phyloP scores from a whole-genome alignment of 2,329 filamentous ascomycete species.

The Aspergillus sclerotialis region DNA sequence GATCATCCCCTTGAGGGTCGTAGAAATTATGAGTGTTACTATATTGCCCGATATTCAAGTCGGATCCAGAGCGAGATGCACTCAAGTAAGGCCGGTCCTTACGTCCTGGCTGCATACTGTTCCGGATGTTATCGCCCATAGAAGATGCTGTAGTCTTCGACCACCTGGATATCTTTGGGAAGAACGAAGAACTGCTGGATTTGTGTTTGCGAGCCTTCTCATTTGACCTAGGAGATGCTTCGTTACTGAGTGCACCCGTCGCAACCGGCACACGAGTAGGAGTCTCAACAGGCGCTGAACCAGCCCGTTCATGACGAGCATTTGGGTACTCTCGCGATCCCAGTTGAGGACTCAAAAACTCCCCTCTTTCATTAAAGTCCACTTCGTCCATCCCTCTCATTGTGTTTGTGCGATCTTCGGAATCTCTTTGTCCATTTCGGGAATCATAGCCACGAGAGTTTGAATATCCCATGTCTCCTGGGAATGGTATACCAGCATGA shows the following conservation, averaged over 20 bases:
- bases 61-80: conserved; percentile 70
- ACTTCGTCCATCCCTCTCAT: conserved; percentile 76
- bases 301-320: conserved; percentile 31
- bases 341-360: conserved; percentile 49
- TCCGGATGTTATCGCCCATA: conserved; percentile 68
- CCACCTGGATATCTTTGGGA: conserved; percentile 94
- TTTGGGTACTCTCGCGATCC: conserved; percentile 53
- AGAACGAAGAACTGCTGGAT: conserved; percentile 70
- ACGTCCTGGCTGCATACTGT: conserved; percentile 48
- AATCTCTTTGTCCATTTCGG: conserved; percentile 42
- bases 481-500: conserved; percentile 66
- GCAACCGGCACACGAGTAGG: conserved; percentile 37
- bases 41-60: conserved; percentile 59
- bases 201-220: conserved; percentile 84
- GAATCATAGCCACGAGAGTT: conserved; percentile 42
- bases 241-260: conserved; percentile 55
- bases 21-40: conserved; percentile 38
- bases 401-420: conserved; percentile 80
- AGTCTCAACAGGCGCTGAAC: conserved; percentile 38
- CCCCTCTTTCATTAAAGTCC: conserved; percentile 46
- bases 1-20: conserved; percentile 40
- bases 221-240: conserved; percentile 65
- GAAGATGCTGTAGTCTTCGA: conserved; percentile 93
- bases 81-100: conserved; percentile 57
- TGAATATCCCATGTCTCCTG: conserved; percentile 69